phyloP scores from a whole-genome alignment of 495 filamentous ascomycete species.

The Aspergillus campestris region DNA sequence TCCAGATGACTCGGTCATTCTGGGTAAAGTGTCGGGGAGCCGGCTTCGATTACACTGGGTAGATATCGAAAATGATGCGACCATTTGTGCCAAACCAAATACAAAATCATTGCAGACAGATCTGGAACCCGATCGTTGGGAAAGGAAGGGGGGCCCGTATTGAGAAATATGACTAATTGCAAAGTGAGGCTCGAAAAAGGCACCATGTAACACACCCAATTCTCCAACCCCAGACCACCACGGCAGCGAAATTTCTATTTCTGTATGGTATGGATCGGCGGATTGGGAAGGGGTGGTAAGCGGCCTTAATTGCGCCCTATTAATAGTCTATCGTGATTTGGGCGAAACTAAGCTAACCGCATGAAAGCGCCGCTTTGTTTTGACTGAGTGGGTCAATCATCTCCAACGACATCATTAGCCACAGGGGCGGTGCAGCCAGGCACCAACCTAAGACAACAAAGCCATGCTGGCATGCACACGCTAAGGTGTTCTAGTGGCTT shows the following conservation, averaged over 20 bases:
- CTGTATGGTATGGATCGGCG: too few relatives aligned
- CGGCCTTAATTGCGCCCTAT: too few relatives aligned
- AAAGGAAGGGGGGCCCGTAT: not conserved
- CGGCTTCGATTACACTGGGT: slow-evolving; percentile 52
- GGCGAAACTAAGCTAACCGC: too few relatives aligned
- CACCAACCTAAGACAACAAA: slow-evolving; percentile 3
- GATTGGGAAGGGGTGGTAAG: too few relatives aligned
- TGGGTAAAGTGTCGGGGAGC: slow-evolving; percentile 64
- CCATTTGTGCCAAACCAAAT: not conserved
- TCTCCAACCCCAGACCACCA: too few relatives aligned
- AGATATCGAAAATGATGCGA: slow-evolving; percentile 1
- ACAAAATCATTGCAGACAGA: not conserved
- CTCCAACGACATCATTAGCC: slow-evolving; percentile 10
- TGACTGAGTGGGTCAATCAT: not conserved
- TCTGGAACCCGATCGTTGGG: not conserved
- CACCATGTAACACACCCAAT: too few relatives aligned
- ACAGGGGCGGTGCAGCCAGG: slow-evolving; percentile 21
- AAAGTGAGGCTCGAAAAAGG: slow-evolving; percentile 5
- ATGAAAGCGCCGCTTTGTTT: too few relatives aligned
- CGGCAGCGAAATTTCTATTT: too few relatives aligned
- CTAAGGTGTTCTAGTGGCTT: too few relatives aligned
- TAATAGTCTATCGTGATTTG: too few relatives aligned
- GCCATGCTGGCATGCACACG: too few relatives aligned
- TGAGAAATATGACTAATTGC: slow-evolving; percentile 2
- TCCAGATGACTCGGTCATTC: slow-evolving; percentile 54